These are phyloP conservation scores for Peribolospora kevripleyi DNA, from an alignment of 768 basidiomycete species.

Conservation along the genomic window DNA sequence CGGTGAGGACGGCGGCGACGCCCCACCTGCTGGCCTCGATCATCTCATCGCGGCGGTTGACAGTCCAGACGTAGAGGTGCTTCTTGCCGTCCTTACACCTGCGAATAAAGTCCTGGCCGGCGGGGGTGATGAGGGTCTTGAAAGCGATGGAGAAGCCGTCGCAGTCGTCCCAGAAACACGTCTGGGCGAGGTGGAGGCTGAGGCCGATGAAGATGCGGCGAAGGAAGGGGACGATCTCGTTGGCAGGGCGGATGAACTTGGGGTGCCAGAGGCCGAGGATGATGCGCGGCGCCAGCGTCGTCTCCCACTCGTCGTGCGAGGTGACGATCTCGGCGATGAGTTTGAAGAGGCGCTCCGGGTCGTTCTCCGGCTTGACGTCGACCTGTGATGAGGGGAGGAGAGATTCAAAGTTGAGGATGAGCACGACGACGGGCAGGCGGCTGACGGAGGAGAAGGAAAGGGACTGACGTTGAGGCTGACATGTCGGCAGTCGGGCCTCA, in stretches of 20 bases:
- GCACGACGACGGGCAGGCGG: slow-evolving; percentile 28
- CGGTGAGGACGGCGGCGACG: slow-evolving; percentile 53
- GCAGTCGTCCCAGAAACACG: slow-evolving; percentile 73
- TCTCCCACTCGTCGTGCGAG: slow-evolving; percentile 45
- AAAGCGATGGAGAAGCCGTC: slow-evolving; percentile 72
- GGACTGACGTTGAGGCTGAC: slow-evolving; percentile 23
- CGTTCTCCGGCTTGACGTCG: slow-evolving; percentile 82
- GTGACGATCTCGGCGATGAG: slow-evolving; percentile 47
- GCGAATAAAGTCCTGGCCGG: slow-evolving; percentile 44
- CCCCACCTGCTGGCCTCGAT: slow-evolving; percentile 65
- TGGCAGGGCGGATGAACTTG: slow-evolving; percentile 54
- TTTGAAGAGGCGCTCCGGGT: slow-evolving; percentile 58
- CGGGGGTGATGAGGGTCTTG: slow-evolving; percentile 38
- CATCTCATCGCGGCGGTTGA: slow-evolving; percentile 70
- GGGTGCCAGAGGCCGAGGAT: slow-evolving; percentile 78
- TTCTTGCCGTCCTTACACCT: slow-evolving; percentile 38
- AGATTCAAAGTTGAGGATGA: slow-evolving; percentile 22
- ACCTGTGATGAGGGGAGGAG: slow-evolving; percentile 53
- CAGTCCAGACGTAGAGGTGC: slow-evolving; percentile 79
- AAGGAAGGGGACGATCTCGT: slow-evolving; percentile 52
- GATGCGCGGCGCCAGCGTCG: slow-evolving; percentile 49
- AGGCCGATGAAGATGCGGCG: slow-evolving; percentile 62
- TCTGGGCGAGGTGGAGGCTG: slow-evolving; percentile 43
- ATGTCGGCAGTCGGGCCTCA: slow-evolving; percentile 28
- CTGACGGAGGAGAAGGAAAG: not conserved